Evolutionary conservation across 768 basidiomycete species (phyloP).

Genomic region (Calvatia gigantea): DNA sequence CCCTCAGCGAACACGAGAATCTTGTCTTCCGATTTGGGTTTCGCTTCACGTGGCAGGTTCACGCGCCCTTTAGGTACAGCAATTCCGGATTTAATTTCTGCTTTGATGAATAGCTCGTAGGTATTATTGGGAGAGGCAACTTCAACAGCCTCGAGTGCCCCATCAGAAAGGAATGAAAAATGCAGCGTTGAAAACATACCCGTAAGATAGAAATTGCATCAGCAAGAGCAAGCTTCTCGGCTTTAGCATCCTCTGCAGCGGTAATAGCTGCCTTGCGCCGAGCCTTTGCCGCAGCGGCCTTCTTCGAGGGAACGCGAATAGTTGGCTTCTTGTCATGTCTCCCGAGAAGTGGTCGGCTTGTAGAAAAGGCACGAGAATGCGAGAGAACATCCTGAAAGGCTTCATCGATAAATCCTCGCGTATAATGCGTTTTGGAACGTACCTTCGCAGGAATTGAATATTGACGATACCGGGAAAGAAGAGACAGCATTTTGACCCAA

Average conservation of each 20-base stretch:
- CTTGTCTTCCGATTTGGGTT: constrained; percentile 63
- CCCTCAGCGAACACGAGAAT: constrained; percentile 96
- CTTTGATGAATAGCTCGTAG: constrained; percentile 80
- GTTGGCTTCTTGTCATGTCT: constrained; percentile 47
- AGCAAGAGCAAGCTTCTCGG: constrained; percentile 61
- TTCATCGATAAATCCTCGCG: neutral
- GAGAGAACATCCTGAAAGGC: constrained; percentile 8
- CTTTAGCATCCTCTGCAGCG: constrained; percentile 52
- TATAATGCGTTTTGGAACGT: constrained; percentile 3
- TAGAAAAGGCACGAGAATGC: constrained; percentile 43
- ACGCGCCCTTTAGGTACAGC: constrained; percentile 89
- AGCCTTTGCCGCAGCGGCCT: constrained; percentile 62
- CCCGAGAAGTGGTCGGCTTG: constrained; percentile 38
- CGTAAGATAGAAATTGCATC: constrained; percentile 71
- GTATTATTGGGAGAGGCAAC: constrained; percentile 72
- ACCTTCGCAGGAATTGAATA: constrained; percentile 23
- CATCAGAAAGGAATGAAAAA: constrained; percentile 1
- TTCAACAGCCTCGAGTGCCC: constrained; percentile 66
- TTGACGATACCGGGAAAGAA: constrained; percentile 23
- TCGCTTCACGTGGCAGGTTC: constrained; percentile 78
- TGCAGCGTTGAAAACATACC: constrained; percentile 39
- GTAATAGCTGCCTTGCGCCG: constrained; percentile 54
- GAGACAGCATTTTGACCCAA: constrained; percentile 11
- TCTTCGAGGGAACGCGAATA: constrained; percentile 63
- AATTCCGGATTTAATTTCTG: constrained; percentile 72